Evolutionary conservation across 2,329 filamentous ascomycete genomes (phyloP).

Genomic region (Colletotrichum destructivum): DNA sequence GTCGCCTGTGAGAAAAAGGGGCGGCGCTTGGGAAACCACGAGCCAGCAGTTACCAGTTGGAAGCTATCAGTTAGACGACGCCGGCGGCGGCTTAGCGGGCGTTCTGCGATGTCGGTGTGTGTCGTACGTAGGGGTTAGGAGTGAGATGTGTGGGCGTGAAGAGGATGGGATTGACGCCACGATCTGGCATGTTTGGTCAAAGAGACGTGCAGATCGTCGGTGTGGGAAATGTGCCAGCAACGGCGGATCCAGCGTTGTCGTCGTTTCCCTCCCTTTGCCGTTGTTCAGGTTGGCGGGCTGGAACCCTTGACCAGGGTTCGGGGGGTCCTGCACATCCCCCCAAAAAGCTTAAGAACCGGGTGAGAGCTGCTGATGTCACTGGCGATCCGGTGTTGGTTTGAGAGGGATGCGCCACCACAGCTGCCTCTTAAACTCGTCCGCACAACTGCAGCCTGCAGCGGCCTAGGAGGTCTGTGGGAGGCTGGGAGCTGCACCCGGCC

Average conservation of each 20-base stretch:
- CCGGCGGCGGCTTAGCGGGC: not conserved
- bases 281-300: constrained; percentile 26
- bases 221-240: constrained; percentile 9
- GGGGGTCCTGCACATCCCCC: constrained; percentile 32
- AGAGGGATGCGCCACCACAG: constrained; percentile 2
- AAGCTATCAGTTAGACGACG: constrained; percentile 2
- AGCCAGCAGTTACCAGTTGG: constrained; percentile 2
- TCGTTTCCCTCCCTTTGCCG: constrained; percentile 4
- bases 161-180: constrained; percentile 4
- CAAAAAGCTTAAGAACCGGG: constrained; percentile 33
- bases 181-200: constrained; percentile 6
- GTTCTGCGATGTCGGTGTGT: not conserved
- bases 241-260: not conserved
- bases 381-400: not conserved
- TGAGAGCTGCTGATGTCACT: constrained; percentile 27
- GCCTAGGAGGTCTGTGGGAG: constrained; percentile 3
- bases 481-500: not conserved
- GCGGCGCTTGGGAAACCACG: not conserved
- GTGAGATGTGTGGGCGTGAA: not conserved
- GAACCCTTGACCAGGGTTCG: constrained; percentile 17
- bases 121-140: not conserved
- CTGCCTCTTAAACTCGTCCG: constrained; percentile 1
- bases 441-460: not conserved
- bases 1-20: not conserved
- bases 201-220: constrained; percentile 10